Evolutionary conservation across 1,139 yeast species (phyloP).

Genomic region (Scheffersomyces illinoinensis): DNA sequence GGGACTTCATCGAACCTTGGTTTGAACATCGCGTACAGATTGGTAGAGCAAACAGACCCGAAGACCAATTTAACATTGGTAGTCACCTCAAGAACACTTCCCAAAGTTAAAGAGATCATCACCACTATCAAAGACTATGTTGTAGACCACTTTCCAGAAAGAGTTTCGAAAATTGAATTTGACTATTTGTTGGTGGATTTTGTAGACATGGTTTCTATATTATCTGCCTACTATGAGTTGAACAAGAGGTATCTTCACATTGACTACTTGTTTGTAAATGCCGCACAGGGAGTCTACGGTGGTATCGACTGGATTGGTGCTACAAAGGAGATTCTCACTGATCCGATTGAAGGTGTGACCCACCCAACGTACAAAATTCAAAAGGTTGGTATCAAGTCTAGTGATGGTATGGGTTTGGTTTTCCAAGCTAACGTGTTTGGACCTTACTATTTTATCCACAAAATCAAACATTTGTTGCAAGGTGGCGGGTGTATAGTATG

Average conservation of each 20-base stretch:
- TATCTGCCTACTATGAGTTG: conserved; percentile 73
- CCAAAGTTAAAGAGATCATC: conserved; percentile 80
- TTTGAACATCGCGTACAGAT: conserved; percentile 75
- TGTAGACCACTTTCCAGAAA: conserved; percentile 28
- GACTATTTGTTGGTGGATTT: conserved; percentile 88
- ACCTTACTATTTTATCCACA: conserved; percentile 80
- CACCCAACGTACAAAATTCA: conserved; percentile 84
- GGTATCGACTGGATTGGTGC: conserved; percentile 90
- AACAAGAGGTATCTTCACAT: conserved; percentile 60
- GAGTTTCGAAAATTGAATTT: conserved; percentile 66
- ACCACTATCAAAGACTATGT: conserved; percentile 56
- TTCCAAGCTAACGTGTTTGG: conserved; percentile 96
- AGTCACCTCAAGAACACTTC: conserved; percentile 85
- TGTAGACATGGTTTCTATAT: conserved; percentile 84
- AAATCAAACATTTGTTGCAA: conserved; percentile 51
- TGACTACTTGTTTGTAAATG: conserved; percentile 80
- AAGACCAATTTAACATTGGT: conserved; percentile 67
- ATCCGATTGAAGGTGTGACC: conserved; percentile 81
- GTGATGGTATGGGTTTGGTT: conserved; percentile 78
- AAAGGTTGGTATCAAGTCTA: conserved; percentile 66
- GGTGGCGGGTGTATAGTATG: conserved; percentile 71
- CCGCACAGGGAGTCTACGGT: conserved; percentile 84
- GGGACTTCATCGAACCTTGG: conserved; percentile 75
- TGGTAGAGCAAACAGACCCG: conserved; percentile 59
- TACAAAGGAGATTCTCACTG: conserved; percentile 55